A percentile compares a stretch with the other conserved stretches of the same genome.
Conservation (phyloP, 164 flowering plant genomes). For the Kalanchoe fedtschenkoi region DNA sequence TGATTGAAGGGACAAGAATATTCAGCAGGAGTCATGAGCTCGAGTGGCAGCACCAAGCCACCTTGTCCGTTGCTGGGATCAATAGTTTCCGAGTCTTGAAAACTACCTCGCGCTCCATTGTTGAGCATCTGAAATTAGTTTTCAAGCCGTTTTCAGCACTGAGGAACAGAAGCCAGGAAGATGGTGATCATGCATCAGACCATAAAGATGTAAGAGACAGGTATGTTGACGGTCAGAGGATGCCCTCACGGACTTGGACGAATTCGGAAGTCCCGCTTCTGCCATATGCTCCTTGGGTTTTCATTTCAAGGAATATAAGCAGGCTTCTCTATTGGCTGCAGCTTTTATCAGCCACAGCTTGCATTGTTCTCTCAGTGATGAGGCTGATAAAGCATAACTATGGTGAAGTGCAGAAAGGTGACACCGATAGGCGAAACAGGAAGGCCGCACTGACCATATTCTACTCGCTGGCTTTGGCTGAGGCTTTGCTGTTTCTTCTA, state of each 20-base stretch:
- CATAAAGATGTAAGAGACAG: constrained; percentile 1
- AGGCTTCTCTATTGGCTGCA: constrained; percentile 86
- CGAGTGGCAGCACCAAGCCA: constrained; percentile 90
- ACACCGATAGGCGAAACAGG: constrained; percentile 59
- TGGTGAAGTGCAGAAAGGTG: constrained; percentile 55
- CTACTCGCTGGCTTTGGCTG: constrained; percentile 75
- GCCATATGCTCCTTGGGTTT: constrained; percentile 67
- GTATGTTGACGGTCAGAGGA: constrained; percentile 11
- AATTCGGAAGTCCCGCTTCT: constrained; percentile 79
- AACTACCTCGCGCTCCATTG: constrained; percentile 31
- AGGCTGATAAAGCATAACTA: constrained; percentile 57
- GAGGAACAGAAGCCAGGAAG: constrained; percentile 13
- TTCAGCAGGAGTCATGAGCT: constrained; percentile 94
- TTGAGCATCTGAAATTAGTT: constrained; percentile 17
- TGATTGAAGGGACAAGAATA: constrained; percentile 77
- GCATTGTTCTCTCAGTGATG: constrained; percentile 56
- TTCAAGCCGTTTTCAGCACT: constrained; percentile 14
- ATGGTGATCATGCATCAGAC: constrained; percentile 18
- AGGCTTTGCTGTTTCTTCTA: constrained; percentile 64
- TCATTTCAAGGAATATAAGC: constrained; percentile 60
- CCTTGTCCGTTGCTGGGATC: constrained; percentile 73
- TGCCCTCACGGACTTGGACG: constrained; percentile 49
- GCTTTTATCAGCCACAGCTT: constrained; percentile 63
- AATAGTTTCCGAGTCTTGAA: constrained; percentile 57
- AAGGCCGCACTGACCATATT: constrained; percentile 66